Evolutionary conservation across 202 grass and related monocot genomes (phyloP), one percentile per base, ranked within the genome.

Genomic region (Setaria italica): DNA sequence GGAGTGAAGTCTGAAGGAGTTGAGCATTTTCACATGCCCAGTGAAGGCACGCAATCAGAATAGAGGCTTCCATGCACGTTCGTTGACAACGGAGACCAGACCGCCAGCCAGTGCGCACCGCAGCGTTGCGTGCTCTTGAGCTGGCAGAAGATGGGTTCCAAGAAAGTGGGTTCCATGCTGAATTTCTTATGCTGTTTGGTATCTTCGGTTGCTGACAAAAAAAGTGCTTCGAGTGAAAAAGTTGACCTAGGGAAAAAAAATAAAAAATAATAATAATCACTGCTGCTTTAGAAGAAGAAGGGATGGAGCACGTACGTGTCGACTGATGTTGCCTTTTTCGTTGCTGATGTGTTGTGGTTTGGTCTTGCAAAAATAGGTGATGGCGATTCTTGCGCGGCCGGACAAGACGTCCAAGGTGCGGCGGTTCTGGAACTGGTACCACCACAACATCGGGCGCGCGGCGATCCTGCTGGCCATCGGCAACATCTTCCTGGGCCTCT

Each of bases 371-470:
- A 8, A 46, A 46, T 7, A 46, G 95, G 91, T 90, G 65, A 62
- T 79, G 88, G 91, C 93, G 46, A 16, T 98, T 65, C 82, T 98
- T 39, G 88, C 89, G 72, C 80, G 89, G 50, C 95, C 95, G 20
- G 84, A 92, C 47, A 94, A 79, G 85, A 77, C 84, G 59, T 92
- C 93, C 53, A 98, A 98, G 85, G 85, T 87, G 37, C 81, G 95
- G 2, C 90, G 89, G 84, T 94, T 89, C 89, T 98, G 95, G 95
- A 98, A 98, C 77, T 92, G 86, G 89, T 93, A 90, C 82, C 95
- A 98, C 89, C 95, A 98, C 88, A 90, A 84, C 84, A 72, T 94
- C 37, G 95, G 95, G 3, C 78, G 95, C 25, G 76, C 73, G 68
- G 79, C 83, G 1, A 90, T 95, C 70, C 56, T 87, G 30, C 75